Conservation (phyloP, 2,329 filamentous ascomycete genomes). For the Ophiostoma ips region DNA sequence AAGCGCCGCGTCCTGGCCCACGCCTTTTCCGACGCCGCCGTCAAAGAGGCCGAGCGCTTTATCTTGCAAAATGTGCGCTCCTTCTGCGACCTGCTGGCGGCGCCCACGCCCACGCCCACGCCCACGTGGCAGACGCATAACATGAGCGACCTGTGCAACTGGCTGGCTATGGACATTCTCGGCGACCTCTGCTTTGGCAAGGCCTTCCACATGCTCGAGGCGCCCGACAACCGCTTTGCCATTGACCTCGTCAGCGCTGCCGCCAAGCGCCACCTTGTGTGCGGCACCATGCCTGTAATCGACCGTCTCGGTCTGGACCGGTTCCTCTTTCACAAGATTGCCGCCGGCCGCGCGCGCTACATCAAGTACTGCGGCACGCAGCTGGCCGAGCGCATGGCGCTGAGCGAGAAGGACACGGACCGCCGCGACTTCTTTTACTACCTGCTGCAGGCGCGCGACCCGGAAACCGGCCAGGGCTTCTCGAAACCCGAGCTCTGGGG, state of each 20-base stretch:
- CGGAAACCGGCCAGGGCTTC: conserved; percentile 55
- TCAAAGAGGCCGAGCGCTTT: conserved; percentile 55
- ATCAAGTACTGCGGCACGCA: conserved; percentile 58
- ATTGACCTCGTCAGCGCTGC: conserved; percentile 53
- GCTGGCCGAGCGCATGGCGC: conserved; percentile 49
- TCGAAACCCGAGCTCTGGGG: conserved; percentile 53
- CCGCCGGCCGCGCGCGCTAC: conserved; percentile 52
- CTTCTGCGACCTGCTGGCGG: conserved; percentile 45
- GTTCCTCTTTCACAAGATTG: conserved; percentile 52
- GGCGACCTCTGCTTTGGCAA: conserved; percentile 48
- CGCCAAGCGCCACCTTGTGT: conserved; percentile 56
- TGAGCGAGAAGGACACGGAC: conserved; percentile 46
- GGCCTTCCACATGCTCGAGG: conserved; percentile 48
- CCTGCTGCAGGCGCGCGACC: conserved; percentile 56
- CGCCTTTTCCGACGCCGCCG: conserved; percentile 52
- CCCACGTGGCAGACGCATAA: conserved; percentile 26
- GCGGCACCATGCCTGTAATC: conserved; percentile 57
- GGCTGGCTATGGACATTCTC: conserved; percentile 48
- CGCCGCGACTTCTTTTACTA: conserved; percentile 67
- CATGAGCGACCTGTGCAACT: conserved; percentile 50
- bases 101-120: neutral
- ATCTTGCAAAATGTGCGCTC: conserved; percentile 52
- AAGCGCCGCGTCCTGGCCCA: conserved; percentile 60
- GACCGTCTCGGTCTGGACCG: conserved; percentile 53
- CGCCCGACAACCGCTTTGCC: conserved; percentile 48